Conservation (phyloP, 805 yeast genomes). For the Metschnikowia orientalis region DNA sequence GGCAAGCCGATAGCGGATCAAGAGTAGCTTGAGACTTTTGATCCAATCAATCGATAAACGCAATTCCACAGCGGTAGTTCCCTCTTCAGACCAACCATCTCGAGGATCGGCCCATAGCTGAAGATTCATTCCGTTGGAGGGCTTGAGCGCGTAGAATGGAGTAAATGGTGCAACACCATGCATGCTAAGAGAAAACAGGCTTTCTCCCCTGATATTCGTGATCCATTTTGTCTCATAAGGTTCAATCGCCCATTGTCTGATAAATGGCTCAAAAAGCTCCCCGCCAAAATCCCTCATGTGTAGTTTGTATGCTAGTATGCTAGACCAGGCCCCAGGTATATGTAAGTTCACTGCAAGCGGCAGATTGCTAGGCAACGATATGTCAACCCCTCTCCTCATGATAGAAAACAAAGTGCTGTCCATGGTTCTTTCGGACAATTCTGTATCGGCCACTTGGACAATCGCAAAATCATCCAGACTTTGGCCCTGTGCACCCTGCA, state of each 20-base stretch:
- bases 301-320: conserved; percentile 52
- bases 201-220: conserved; percentile 41
- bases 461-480: conserved; percentile 25
- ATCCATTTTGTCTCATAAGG: conserved; percentile 82
- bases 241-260: conserved; percentile 61
- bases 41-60: conserved; percentile 48
- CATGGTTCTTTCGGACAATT: conserved; percentile 19
- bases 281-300: conserved; percentile 17
- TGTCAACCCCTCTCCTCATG: conserved; percentile 34
- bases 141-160: conserved; percentile 40
- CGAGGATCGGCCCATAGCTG: conserved; percentile 45
- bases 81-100: conserved; percentile 17
- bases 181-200: conserved; percentile 26
- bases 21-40: conserved; percentile 61
- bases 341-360: conserved; percentile 45
- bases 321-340: conserved; percentile 57
- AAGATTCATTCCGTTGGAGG: conserved; percentile 20
- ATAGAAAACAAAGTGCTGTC: conserved; percentile 34
- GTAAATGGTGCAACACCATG: conserved; percentile 72
- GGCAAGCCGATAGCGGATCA: conserved; percentile 73
- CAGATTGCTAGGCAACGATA: conserved; percentile 40
- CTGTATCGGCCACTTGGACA: conserved; percentile 31
- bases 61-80: conserved; percentile 31
- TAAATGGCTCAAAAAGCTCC: conserved; percentile 50
- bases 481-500: conserved; percentile 32